Percentiles rank a stretch among this genome's conserved stretches.
Conservation (phyloP, 2,329 filamentous ascomycete species). For the Phialophora verrucosa region DNA sequence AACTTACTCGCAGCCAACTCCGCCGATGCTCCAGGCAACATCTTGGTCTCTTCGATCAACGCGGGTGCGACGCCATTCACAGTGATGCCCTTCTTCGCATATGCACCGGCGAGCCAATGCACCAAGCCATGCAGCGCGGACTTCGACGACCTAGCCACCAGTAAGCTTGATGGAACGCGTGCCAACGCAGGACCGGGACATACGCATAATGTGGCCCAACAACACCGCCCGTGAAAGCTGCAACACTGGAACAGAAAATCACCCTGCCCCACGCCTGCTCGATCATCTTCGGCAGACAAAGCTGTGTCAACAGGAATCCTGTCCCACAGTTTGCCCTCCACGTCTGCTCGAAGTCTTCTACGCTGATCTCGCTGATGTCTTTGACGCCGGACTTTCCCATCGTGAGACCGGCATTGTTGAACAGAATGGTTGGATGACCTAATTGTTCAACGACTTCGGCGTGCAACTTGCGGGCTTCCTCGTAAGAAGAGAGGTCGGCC, state of each 20-base stretch:
- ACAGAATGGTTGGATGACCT: constrained; percentile 49
- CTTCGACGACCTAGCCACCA: constrained; percentile 45
- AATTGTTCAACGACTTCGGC: constrained; percentile 43
- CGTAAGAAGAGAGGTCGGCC: constrained; percentile 48
- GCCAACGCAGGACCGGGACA: constrained; percentile 39
- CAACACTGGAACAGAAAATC: constrained; percentile 68
- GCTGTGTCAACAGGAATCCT: constrained; percentile 66
- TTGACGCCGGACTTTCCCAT: constrained; percentile 61
- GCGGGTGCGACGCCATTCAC: constrained; percentile 58
- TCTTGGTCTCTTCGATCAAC: constrained; percentile 53
- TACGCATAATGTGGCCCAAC: constrained; percentile 61
- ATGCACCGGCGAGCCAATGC: constrained; percentile 52
- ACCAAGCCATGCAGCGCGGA: constrained; percentile 55
- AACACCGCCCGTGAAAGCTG: constrained; percentile 66
- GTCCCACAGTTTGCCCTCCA: constrained; percentile 67
- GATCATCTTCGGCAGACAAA: constrained; percentile 66
- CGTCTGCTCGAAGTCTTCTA: constrained; percentile 70
- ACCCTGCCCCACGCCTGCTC: constrained; percentile 66
- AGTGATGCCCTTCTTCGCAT: constrained; percentile 53
- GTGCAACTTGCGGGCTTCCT: constrained; percentile 45
- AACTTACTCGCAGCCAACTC: constrained; percentile 36
- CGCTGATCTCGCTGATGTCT: constrained; percentile 61
- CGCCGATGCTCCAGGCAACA: constrained; percentile 49
- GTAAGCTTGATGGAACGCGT: constrained; percentile 27
- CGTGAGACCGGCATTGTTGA: constrained; percentile 61